phyloP scores from a whole-genome alignment of 768 basidiomycete species.

The Termitomyces sp. region DNA sequence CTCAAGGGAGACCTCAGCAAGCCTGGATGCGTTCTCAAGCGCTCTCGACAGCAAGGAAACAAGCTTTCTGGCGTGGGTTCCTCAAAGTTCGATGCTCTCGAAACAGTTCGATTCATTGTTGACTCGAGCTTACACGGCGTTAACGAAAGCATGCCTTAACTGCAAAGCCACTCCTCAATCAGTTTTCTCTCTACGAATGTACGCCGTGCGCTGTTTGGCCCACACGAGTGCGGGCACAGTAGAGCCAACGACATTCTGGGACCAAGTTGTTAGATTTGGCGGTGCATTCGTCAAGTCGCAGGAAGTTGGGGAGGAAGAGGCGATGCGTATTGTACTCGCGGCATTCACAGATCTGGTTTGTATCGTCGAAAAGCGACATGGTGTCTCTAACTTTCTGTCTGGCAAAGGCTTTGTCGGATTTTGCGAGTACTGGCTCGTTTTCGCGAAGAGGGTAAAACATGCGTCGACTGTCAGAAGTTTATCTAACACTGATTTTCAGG shows the following conservation, averaged over 20 bases:
- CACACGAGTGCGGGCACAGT: constrained; percentile 45
- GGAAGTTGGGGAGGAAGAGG: constrained; percentile 26
- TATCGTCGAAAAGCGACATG: constrained; percentile 32
- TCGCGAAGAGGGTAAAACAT: constrained; percentile 55
- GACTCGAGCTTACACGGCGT: constrained; percentile 53
- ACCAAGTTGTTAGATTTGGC: constrained; percentile 54
- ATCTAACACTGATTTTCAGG: constrained; percentile 26
- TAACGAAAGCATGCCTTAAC: constrained; percentile 39
- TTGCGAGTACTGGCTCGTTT: constrained; percentile 70
- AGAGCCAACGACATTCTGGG: constrained; percentile 63
- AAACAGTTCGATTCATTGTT: constrained; percentile 58
- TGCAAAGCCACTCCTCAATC: constrained; percentile 20
- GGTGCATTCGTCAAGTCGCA: constrained; percentile 39
- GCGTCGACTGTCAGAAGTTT: background rate
- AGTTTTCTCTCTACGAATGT: constrained; percentile 36
- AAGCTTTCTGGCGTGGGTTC: constrained; percentile 51
- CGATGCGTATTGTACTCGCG: constrained; percentile 33
- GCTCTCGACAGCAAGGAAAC: constrained; percentile 24
- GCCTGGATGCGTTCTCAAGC: constrained; percentile 22
- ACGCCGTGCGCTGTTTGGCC: constrained; percentile 41
- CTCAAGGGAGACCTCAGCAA: background rate
- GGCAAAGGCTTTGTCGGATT: constrained; percentile 55
- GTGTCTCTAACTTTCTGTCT: constrained; percentile 35
- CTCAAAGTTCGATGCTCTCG: constrained; percentile 37
- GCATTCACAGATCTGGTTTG: constrained; percentile 43